Percentiles rank a stretch among this genome's conserved stretches.
Evolutionary conservation across 129 eudicot species (phyloP).

Genomic region (Pittosporum tobira): DNA sequence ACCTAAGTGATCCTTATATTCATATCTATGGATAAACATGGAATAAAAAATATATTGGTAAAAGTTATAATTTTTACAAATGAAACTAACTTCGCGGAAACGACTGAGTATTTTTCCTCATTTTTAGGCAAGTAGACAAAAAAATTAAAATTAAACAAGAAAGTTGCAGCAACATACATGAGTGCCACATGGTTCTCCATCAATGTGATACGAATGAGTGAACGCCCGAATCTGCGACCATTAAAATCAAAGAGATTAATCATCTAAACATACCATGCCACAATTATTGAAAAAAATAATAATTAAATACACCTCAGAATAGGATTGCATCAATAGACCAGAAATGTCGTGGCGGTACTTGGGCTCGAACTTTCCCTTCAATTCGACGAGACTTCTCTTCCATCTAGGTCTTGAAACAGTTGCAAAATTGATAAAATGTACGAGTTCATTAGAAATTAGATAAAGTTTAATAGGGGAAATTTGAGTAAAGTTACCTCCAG

Average conservation of each 20-base stretch:
- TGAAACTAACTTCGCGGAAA: too few species aligned
- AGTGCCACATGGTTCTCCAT: slow-evolving; percentile 39
- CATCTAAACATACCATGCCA: background rate
- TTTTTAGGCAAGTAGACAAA: background rate
- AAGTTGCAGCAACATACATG: slow-evolving; percentile 20
- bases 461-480: background rate
- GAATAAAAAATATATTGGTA: too few species aligned
- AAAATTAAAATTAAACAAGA: background rate
- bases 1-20: too few species aligned
- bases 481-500: slow-evolving; percentile 16
- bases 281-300: background rate
- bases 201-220: slow-evolving; percentile 46
- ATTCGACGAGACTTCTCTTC: slow-evolving; percentile 53
- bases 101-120: too few species aligned
- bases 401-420: slow-evolving; percentile 36
- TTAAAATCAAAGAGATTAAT: slow-evolving; percentile 3
- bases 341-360: slow-evolving; percentile 40
- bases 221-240: slow-evolving; percentile 46
- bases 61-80: too few species aligned
- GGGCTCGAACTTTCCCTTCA: slow-evolving; percentile 44
- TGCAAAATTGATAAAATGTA: background rate
- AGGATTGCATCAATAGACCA: slow-evolving; percentile 46
- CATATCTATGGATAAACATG: too few species aligned
- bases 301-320: slow-evolving; percentile 33
- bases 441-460: background rate